Percentiles rank a stretch among this genome's conserved stretches.
Conservation (phyloP, 352 stramenopile species). For the Phytophthora palmivora region DNA sequence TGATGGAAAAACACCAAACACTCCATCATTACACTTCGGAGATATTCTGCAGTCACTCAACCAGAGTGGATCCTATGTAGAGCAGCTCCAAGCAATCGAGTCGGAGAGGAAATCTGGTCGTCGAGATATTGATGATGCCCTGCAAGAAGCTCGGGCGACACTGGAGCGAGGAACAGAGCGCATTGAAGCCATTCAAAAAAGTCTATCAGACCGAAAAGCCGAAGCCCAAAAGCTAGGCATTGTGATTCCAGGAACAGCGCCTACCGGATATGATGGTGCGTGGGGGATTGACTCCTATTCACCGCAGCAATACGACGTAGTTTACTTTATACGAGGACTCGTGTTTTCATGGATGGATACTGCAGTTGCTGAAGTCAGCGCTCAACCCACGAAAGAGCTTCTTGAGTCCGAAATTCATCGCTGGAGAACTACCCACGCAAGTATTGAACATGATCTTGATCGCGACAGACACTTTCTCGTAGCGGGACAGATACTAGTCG, state of each 20-base stretch:
- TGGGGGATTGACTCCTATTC: constrained; percentile 56
- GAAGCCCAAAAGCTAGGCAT: constrained; percentile 35
- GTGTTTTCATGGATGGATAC: constrained; percentile 52
- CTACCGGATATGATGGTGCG: constrained; percentile 37
- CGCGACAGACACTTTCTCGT: constrained; percentile 5
- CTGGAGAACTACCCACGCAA: constrained; percentile 28
- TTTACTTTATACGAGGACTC: constrained; percentile 52
- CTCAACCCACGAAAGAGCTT: constrained; percentile 35
- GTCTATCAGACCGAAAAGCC: constrained; percentile 31
- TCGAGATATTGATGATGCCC: constrained; percentile 27
- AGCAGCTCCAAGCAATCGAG: constrained; percentile 33
- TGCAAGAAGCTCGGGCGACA: constrained; percentile 39
- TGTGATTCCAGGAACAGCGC: neutral
- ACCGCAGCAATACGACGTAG: constrained; percentile 31
- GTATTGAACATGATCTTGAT: constrained; percentile 30
- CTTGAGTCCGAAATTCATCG: constrained; percentile 41
- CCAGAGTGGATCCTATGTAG: constrained; percentile 42
- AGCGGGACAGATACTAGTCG: constrained; percentile 18
- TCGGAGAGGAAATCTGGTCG: constrained; percentile 34
- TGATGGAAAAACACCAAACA: neutral
- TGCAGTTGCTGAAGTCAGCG: constrained; percentile 25
- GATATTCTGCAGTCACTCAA: constrained; percentile 48
- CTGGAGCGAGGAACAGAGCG: constrained; percentile 27
- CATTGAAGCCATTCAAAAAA: constrained; percentile 37
- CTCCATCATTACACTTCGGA: constrained; percentile 41